Percentiles rank a stretch among this genome's conserved stretches.
Conservation (phyloP, 169 alveolate genomes). For the Plasmodium yoelii region DNA sequence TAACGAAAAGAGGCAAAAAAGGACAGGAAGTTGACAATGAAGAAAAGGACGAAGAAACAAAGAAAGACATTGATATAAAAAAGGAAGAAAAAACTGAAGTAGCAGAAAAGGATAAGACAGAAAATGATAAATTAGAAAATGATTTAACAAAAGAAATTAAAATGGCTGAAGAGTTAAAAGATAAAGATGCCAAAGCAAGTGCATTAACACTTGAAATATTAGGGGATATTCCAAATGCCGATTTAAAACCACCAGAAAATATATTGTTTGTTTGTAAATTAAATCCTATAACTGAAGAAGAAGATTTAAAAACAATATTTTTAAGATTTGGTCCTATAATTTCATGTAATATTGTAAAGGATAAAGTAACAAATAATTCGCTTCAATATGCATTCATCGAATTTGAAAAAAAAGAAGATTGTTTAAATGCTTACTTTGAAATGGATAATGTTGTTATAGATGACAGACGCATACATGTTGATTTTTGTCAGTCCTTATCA, state of each 20-base stretch:
- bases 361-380: conserved; percentile 98
- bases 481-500: conserved; percentile 91
- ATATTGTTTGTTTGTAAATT: conserved; percentile 97
- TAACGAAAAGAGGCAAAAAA: neutral
- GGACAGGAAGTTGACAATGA: neutral
- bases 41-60: neutral
- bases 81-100: neutral
- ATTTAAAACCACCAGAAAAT: conserved; percentile 98
- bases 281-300: conserved; percentile 97
- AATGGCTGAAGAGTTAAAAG: conserved; percentile 88
- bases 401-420: conserved; percentile 95
- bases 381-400: conserved; percentile 98
- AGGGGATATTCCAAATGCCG: conserved; percentile 99
- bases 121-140: conserved; percentile 80
- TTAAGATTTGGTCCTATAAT: conserved; percentile 95
- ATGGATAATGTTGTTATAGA: conserved; percentile 98
- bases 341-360: conserved; percentile 96
- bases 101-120: conserved; percentile 4
- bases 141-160: conserved; percentile 82
- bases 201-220: conserved; percentile 96
- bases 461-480: conserved; percentile 94
- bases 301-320: conserved; percentile 96
- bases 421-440: conserved; percentile 97
- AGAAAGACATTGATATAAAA: neutral
- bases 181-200: conserved; percentile 93